phyloP scores from a whole-genome alignment of 257 asterid genomes.

The Craterostigma plantagineum region DNA sequence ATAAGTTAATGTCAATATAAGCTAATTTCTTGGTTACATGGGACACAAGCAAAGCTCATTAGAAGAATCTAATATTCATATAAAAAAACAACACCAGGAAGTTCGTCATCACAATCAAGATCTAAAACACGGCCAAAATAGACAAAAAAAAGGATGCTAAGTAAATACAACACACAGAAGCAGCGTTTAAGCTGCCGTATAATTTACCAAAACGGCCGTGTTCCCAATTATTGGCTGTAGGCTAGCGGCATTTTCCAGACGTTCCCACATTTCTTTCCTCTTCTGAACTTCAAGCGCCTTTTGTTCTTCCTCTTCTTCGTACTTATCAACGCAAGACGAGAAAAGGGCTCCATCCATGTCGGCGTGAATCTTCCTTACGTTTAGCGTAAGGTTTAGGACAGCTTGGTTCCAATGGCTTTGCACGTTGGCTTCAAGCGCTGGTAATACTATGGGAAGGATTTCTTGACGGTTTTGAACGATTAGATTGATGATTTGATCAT shows the following conservation, averaged over 20 bases:
- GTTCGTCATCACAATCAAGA: too few species aligned
- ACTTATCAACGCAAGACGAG: conserved; percentile 35
- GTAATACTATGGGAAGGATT: conserved; percentile 59
- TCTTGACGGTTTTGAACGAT: conserved; percentile 56
- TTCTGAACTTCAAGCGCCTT: conserved; percentile 17
- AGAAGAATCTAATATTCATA: too few species aligned
- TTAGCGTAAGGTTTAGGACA: conserved; percentile 48
- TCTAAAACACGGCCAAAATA: too few species aligned
- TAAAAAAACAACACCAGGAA: too few species aligned
- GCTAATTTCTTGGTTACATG: too few species aligned
- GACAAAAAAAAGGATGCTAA: too few species aligned
- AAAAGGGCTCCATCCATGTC: conserved; percentile 61
- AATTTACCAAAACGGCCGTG: conserved; percentile 46
- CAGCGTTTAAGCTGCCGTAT: too few species aligned
- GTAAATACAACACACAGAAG: too few species aligned
- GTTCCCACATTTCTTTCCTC: conserved; percentile 48
- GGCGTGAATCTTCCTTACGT: conserved; percentile 43
- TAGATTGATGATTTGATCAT: conserved; percentile 48
- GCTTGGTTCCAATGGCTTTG: conserved; percentile 73
- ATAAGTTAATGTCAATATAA: too few species aligned
- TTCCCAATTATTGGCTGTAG: conserved; percentile 46
- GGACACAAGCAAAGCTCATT: too few species aligned
- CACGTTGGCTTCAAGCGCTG: conserved; percentile 53
- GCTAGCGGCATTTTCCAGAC: conserved; percentile 39
- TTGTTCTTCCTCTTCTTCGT: conserved; percentile 32